Base-by-base conservation (phyloP, 768 basidiomycete genomes). In the Termitomyces sp. region DNA sequence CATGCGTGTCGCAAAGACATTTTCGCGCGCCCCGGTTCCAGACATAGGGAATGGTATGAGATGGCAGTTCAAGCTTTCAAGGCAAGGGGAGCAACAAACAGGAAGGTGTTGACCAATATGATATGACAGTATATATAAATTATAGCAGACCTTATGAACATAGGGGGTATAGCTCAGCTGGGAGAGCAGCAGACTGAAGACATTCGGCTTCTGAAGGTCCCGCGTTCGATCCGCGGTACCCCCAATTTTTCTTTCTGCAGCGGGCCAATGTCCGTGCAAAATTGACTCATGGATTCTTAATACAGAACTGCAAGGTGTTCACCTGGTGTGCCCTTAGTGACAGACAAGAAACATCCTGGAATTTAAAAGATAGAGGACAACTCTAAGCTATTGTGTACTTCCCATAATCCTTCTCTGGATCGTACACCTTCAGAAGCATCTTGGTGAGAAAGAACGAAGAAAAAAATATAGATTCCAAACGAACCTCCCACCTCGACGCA, bases 1-100 rank as follows among this genome's bases (percentile, higher is more conserved):
- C 95, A 98, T 98, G 41, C 96, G 89, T 18, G 96, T 98, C 20
- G 96, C 94, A 69, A 98, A 98, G 63, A 97, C 81, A 72, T 90
- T 91, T 76, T 98, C 95, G 66, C 95, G 82, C 58, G 91, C 73
- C 32, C 91, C 94, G 63, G 89, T 78, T 33, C 94, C 92, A 32
- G 95, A 94, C 95, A 97, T 97, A 25, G 42, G 35, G 27, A 20
- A 38, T 29, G 54, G 22, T 53, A 35, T 29, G 23, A n/a, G 44
- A n/a, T 20, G n/a, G 27, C 15, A 45, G 45, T 31, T 12, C 20
- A 38, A 35, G 15, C 3, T 5, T 50, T 18, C 11, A 13, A n/a
- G 10, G 20, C 43, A 18, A 39, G 25, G 16, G 7, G 6, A 13
- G 22, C 23, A 4, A 23, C 33, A 13, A n/a, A 29, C 29, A 3